Evolutionary conservation across 139 green algal species (phyloP).

Genomic region (Tetradesmus lagerheimii): DNA sequence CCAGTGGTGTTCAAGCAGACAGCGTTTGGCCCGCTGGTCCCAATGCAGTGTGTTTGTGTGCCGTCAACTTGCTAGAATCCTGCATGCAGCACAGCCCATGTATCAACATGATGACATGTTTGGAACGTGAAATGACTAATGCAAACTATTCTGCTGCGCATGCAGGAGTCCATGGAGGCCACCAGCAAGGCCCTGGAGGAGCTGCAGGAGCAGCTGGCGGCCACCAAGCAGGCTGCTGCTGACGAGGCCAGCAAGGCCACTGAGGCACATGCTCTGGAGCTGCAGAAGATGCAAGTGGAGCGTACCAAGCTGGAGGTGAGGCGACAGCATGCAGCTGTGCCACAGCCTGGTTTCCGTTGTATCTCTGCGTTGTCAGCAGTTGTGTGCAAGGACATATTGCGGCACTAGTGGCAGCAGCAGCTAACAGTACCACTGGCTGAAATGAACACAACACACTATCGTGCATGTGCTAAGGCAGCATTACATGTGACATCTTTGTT

Average conservation of each 20-base stretch:
- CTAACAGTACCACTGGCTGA: too few species aligned
- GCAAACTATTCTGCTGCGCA: background rate
- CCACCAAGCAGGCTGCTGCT: conserved; percentile 12
- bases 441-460: background rate
- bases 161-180: conserved; percentile 48
- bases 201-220: conserved; percentile 40
- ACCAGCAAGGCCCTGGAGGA: conserved; percentile 47
- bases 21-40: too few species aligned
- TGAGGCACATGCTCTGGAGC: conserved; percentile 49
- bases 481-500: background rate
- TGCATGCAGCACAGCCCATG: conserved; percentile 23
- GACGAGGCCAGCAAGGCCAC: conserved; percentile 42
- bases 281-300: conserved; percentile 54
- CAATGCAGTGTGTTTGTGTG: too few species aligned
- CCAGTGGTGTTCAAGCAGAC: too few species aligned
- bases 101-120: background rate
- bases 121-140: too few species aligned
- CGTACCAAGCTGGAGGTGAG: conserved; percentile 50
- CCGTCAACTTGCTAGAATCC: too few species aligned
- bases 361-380: background rate
- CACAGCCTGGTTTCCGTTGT: background rate
- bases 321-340: background rate
- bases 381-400: background rate
- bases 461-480: background rate
- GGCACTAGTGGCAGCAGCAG: too few species aligned